phyloP scores from a whole-genome alignment of 192 early-diverging fungal species.

The Backusella sp. region DNA sequence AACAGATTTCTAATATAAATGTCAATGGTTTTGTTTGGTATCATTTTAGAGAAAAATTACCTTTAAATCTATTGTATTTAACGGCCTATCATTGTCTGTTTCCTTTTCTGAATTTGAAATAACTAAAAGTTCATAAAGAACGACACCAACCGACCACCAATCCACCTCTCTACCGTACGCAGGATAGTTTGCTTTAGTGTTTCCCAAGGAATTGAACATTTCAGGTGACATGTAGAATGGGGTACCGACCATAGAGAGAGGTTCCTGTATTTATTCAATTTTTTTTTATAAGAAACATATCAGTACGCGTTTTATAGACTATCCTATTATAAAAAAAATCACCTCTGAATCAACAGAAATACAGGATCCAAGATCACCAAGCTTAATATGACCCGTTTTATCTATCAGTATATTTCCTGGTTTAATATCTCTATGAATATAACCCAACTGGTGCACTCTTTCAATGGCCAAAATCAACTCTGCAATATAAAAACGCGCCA shows the following conservation, averaged over 20 bases:
- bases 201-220: constrained; percentile 82
- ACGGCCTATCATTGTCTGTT: not conserved
- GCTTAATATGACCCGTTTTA: constrained; percentile 56
- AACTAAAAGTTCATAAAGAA: constrained; percentile 78
- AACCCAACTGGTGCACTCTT: constrained; percentile 82
- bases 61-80: not conserved
- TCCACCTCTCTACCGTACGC: constrained; percentile 78
- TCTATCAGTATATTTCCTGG: constrained; percentile 67
- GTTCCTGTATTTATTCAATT: not conserved
- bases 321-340: not conserved
- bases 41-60: not conserved
- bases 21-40: not conserved
- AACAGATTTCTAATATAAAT: not conserved
- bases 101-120: not conserved
- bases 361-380: constrained; percentile 76
- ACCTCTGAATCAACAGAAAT: constrained; percentile 55
- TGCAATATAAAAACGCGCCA: constrained; percentile 84
- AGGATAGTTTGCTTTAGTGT: constrained; percentile 60
- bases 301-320: not conserved
- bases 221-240: constrained; percentile 96
- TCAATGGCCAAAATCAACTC: constrained; percentile 84
- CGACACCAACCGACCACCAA: constrained; percentile 87
- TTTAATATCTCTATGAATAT: constrained; percentile 82
- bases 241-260: constrained; percentile 44
- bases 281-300: constrained; percentile 6